Conservation (phyloP, 78 protist species). For the Planoprotostelium fungivorum region DNA sequence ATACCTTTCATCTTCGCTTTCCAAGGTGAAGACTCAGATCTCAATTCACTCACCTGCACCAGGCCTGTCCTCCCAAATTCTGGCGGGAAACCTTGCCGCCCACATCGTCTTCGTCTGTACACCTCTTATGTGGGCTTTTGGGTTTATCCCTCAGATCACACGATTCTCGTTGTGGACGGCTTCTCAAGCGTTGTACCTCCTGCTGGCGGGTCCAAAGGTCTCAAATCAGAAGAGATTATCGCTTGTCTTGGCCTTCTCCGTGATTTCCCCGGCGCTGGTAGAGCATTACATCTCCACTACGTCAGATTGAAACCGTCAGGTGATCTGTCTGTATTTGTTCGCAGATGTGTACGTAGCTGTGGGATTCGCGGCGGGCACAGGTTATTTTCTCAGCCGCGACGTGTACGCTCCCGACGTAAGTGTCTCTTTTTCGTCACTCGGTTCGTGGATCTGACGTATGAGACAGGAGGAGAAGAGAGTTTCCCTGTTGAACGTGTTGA, state of each 20-base stretch:
- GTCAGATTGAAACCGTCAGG: background rate
- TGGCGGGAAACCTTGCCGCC: background rate
- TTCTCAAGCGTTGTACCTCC: background rate
- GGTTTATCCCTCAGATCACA: background rate
- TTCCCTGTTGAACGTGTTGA: background rate
- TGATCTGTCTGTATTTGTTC: background rate
- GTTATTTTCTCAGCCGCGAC: background rate
- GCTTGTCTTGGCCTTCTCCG: background rate
- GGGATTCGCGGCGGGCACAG: background rate
- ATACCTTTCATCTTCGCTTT: constrained; percentile 1
- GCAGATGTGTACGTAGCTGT: background rate
- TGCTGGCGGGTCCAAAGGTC: background rate
- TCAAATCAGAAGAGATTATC: background rate
- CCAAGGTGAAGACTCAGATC: background rate
- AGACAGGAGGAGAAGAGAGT: background rate
- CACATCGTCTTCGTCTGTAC: background rate
- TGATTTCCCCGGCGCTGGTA: background rate
- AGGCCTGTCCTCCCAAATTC: background rate
- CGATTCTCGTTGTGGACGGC: background rate
- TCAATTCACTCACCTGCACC: background rate
- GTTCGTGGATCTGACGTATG: background rate
- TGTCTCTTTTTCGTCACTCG: background rate
- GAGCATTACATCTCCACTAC: background rate
- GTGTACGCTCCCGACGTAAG: background rate
- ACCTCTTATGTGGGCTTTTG: background rate